phyloP scores from a whole-genome alignment of 1,139 yeast genomes.

The Yamadazyma conglobata region DNA sequence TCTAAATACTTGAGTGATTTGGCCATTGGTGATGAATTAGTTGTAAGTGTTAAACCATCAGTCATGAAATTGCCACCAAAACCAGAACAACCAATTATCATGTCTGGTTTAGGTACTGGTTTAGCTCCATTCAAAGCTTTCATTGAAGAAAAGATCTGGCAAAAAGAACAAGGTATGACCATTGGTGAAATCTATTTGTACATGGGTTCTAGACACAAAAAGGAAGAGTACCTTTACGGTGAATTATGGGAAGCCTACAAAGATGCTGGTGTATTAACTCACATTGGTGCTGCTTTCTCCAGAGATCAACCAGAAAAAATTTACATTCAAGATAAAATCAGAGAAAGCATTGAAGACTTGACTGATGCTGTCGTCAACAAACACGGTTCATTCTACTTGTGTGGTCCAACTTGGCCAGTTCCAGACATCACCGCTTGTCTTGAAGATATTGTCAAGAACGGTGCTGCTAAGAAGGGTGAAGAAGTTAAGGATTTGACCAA shows the following conservation, averaged over 20 bases:
- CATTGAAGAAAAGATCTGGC: constrained; percentile 94
- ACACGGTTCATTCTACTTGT: constrained; percentile 87
- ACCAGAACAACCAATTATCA: constrained; percentile 84
- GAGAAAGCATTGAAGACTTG: constrained; percentile 68
- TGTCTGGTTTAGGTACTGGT: constrained; percentile 98
- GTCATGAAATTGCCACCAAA: constrained; percentile 94
- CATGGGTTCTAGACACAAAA: constrained; percentile 93
- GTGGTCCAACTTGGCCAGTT: constrained; percentile 99
- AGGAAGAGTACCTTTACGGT: constrained; percentile 94
- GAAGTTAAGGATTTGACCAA: constrained; percentile 66
- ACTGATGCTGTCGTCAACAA: constrained; percentile 75
- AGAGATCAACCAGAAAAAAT: constrained; percentile 96
- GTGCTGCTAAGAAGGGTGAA: constrained; percentile 65
- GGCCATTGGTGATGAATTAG: constrained; percentile 76
- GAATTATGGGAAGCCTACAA: constrained; percentile 96
- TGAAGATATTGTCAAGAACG: constrained; percentile 72
- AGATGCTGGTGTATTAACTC: constrained; percentile 89
- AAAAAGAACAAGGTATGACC: constrained; percentile 79
- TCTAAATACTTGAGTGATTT: constrained; percentile 85
- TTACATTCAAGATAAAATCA: constrained; percentile 91
- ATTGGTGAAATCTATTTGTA: constrained; percentile 88
- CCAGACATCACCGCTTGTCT: constrained; percentile 93
- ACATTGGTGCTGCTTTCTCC: constrained; percentile 97
- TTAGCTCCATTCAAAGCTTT: constrained; percentile 98
- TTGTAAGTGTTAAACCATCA: constrained; percentile 93